A percentile compares a stretch with the other conserved stretches of the same genome.
These are phyloP conservation scores for Tephrocybe rancida DNA, from an alignment of 768 basidiomycete species.

Conservation along the genomic window DNA sequence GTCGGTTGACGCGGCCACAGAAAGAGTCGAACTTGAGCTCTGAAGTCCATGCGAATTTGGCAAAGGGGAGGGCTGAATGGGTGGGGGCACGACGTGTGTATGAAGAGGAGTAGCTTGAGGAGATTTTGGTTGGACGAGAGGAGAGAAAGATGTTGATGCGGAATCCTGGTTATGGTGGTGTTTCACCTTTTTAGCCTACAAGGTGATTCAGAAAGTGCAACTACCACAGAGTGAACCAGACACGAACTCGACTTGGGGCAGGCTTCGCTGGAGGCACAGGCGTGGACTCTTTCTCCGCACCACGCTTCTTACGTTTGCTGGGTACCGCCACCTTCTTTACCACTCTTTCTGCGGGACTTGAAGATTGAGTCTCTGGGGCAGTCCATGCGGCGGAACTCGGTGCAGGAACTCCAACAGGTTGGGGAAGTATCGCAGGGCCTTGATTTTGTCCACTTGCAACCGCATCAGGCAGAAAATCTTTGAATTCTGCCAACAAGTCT, in stretches of 20 bases:
- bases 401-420: slow-evolving; percentile 29
- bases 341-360: slow-evolving; percentile 39
- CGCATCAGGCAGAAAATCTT: slow-evolving; percentile 76
- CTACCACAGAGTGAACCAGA: neutral
- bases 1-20: slow-evolving; percentile 39
- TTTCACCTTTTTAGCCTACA: slow-evolving; percentile 65
- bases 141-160: slow-evolving; percentile 56
- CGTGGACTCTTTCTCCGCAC: slow-evolving; percentile 67
- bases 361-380: slow-evolving; percentile 37
- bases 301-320: slow-evolving; percentile 63
- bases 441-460: slow-evolving; percentile 42
- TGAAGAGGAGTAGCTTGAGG: slow-evolving; percentile 38
- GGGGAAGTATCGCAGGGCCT: slow-evolving; percentile 52
- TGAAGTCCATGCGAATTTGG: slow-evolving; percentile 22
- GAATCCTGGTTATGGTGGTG: slow-evolving; percentile 62
- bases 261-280: slow-evolving; percentile 57
- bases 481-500: slow-evolving; percentile 80
- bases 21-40: slow-evolving; percentile 26
- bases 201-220: slow-evolving; percentile 2
- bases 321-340: slow-evolving; percentile 47
- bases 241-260: slow-evolving; percentile 48
- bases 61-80: slow-evolving; percentile 19
- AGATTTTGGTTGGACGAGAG: slow-evolving; percentile 45
- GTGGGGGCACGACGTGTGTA: slow-evolving; percentile 22
- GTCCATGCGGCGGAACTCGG: slow-evolving; percentile 40